Percentiles rank a stretch among this genome's conserved stretches.
These are phyloP conservation scores for Aspergillus heteromorphus DNA, from an alignment of 495 filamentous ascomycete species.

Conservation along the genomic window DNA sequence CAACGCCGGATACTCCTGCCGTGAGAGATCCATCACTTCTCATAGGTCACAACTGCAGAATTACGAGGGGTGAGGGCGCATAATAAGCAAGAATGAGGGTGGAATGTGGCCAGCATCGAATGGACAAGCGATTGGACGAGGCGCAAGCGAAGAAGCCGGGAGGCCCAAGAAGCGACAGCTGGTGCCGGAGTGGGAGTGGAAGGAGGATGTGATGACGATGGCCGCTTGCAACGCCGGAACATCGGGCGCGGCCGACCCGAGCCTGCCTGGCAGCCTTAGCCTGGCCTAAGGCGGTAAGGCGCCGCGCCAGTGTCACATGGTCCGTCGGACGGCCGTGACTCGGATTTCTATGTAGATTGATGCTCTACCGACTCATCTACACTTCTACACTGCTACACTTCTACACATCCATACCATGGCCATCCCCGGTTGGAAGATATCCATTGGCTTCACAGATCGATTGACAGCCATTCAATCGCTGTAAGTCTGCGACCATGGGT, in stretches of 20 bases:
- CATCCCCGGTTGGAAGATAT: slow-evolving; percentile 29
- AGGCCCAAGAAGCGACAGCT: background rate
- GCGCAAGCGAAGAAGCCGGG: background rate
- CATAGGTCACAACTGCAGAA: slow-evolving; percentile 20
- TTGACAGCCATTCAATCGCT: slow-evolving; percentile 44
- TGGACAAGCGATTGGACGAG: background rate
- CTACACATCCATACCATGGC: slow-evolving; percentile 24
- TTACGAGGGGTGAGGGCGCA: slow-evolving; percentile 29
- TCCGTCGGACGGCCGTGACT: background rate
- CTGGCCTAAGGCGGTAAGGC: no score
- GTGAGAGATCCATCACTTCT: slow-evolving; percentile 68
- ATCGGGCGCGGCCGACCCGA: slow-evolving; percentile 7
- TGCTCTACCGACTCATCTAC: background rate
- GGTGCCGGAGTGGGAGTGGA: background rate
- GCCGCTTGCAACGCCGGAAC: slow-evolving; percentile 11
- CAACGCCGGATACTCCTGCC: slow-evolving; percentile 92
- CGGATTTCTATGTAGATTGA: background rate
- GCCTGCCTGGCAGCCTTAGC: background rate
- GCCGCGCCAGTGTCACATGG: slow-evolving; percentile 8
- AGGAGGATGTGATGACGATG: slow-evolving; percentile 10
- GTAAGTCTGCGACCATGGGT: slow-evolving; percentile 20
- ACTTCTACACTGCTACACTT: background rate
- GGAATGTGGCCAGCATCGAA: background rate
- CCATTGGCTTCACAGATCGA: slow-evolving; percentile 48
- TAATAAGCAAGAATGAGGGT: slow-evolving; percentile 23